Evolutionary conservation across 225 moss, liverwort and hornwort genomes (phyloP), one percentile per base, ranked within the genome.

Genomic region (Pseudoscleropodium purum): DNA sequence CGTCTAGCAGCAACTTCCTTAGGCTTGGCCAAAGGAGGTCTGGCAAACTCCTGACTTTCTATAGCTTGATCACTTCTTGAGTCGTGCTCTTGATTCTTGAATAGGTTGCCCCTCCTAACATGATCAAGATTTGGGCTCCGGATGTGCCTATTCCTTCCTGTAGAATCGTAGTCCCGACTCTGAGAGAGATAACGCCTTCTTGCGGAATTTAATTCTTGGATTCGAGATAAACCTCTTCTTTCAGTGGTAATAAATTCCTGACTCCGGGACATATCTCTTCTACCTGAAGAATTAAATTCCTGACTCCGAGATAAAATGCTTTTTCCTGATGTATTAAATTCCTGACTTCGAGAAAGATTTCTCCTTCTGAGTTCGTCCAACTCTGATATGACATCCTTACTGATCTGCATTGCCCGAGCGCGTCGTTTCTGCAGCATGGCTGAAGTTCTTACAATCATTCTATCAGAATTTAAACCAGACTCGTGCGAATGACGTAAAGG

Each of bases 341-440:
- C 92, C 67, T 81, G 90, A 79, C 92, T 91, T 17, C 91, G 91
- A 86, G 94, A 93, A 59, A 87, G 90, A 65, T 91, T 92, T 77
- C 26, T 75, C 83, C 88, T 91, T 60, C 91, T 86, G 41, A 90
- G 79, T 24, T 87, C 81, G 75, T 93, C 91, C 79, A 93, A 79
- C 89, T 90, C 93, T 78, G 84, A 56, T 36, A 92, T 79, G 41
- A 91, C 90, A 73, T 89, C 91, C 61, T 94, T 84, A 88, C 84
- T 88, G 59, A 88, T 91, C 83, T 94, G 86, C 81, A 92, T 81
- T 73, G 87, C 91, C 36, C 80, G 91, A 83, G 93, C 75, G 45
- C 91, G 94, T 80, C 90, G 92, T 90, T 33, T 90, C 64, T 59
- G 91, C 89, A 90, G 47, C 84, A 92, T 84, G 75, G 88, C 85